Evolutionary conservation across 2,329 filamentous ascomycete species (phyloP).

Genomic region (Aureobasidium sp.): DNA sequence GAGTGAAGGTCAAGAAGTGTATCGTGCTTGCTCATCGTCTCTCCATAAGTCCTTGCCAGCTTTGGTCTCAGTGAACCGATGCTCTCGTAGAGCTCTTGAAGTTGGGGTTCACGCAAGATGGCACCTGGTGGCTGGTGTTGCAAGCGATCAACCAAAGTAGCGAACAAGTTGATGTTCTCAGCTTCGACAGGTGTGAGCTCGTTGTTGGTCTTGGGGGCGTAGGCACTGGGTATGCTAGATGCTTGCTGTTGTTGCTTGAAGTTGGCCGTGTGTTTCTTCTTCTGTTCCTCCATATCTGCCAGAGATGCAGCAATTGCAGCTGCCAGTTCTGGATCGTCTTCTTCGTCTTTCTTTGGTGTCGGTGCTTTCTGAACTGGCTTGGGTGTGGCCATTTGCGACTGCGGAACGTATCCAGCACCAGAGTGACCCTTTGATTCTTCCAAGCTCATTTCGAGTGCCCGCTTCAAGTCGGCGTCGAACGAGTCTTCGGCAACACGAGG

Average conservation of each 20-base stretch:
- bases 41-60: conserved; percentile 87
- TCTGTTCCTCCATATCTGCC: conserved; percentile 96
- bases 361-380: conserved; percentile 26
- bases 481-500: conserved; percentile 73
- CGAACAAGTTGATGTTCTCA: conserved; percentile 94
- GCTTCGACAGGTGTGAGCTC: conserved; percentile 89
- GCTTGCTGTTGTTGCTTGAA: conserved; percentile 61
- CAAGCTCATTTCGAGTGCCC: conserved; percentile 89
- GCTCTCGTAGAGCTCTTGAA: conserved; percentile 95
- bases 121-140: conserved; percentile 94
- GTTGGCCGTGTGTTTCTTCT: conserved; percentile 75
- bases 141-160: conserved; percentile 85
- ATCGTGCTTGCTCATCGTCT: conserved; percentile 99
- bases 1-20: conserved; percentile 88
- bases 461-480: conserved; percentile 92
- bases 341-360: conserved; percentile 47
- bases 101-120: conserved; percentile 92
- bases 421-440: conserved; percentile 78
- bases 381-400: conserved; percentile 40
- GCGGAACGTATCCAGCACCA: conserved; percentile 62
- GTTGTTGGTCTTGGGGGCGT: conserved; percentile 67
- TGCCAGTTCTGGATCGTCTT: conserved; percentile 87
- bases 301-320: conserved; percentile 92
- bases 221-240: conserved; percentile 36
- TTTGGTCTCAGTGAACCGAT: conserved; percentile 92